Evolutionary conservation across 257 asterid genomes (phyloP), one percentile per base, ranked within the genome.

Genomic region (Plantago ovata): DNA sequence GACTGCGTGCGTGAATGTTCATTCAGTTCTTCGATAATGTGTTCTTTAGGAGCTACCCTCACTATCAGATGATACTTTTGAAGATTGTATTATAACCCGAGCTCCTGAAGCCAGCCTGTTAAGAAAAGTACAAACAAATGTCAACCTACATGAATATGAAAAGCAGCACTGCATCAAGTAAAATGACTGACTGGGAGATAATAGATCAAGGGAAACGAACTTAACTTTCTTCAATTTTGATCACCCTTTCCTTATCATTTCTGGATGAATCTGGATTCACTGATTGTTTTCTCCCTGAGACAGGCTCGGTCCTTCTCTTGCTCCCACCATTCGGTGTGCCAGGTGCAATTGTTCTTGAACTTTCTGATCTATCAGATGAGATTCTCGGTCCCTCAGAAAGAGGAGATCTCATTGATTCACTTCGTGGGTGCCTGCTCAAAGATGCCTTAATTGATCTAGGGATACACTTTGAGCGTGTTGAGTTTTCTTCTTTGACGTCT

Each of bases 61-160:
- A 23, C 71, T 33, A 39, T 79, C 82, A 13, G 64, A 49, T 38
- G 78, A 66, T 69, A 70, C 78, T 54, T 63, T 71, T 6, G 36
- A 28, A 46, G 94, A 81, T 63, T 91, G 88, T 63, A 87, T 87
- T 81, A 91, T 83, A 77, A 87, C 80, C 84, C 92, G 85, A 78
- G 98, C 96, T 85, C 98, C 98, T 65, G 95, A 87, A 81, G 96
- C 84, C 85, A 91, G 96, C 94, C 95, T 87, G 93, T 70, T 66
- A 23, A 32, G 22, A 67, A 38, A 73, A 69, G 20, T 20, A 14
- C 49, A 40, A 32, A 49, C 36, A 13, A 36, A 43, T 39, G 60
- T 82, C 86, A 87, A 72, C 59, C 68, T 33, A 52, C 56, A 19
- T 55, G 79, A 75, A 72, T 44, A 67, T 24, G 41, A 65, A 70